Percentiles rank a stretch among this genome's conserved stretches.
Evolutionary conservation across 139 green algal species (phyloP).

Genomic region (Pleodorina starrii): DNA sequence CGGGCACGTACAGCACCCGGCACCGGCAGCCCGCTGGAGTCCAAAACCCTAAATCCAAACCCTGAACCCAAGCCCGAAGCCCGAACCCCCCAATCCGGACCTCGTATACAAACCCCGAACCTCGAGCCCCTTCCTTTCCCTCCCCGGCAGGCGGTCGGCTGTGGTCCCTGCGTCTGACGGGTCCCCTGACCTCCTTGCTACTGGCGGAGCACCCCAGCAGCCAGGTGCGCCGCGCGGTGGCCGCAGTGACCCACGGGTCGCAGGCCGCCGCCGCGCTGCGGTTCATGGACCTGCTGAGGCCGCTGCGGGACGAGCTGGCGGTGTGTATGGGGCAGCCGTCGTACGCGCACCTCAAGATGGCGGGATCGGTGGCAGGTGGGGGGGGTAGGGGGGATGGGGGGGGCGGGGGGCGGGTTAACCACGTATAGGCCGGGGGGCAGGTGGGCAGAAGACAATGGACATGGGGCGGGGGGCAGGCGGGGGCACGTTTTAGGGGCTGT

Average conservation of each 20-base stretch:
- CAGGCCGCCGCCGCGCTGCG: conserved; percentile 22
- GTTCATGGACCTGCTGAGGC: conserved; percentile 21
- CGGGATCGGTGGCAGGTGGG: conserved; percentile 4
- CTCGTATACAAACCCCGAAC: too few relatives aligned
- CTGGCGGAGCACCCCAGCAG: conserved; percentile 19
- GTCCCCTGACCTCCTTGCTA: not conserved
- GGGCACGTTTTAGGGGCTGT: too few relatives aligned
- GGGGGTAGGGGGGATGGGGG: not conserved
- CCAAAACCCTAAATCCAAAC: too few relatives aligned
- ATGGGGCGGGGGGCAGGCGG: too few relatives aligned
- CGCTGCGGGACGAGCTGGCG: conserved; percentile 1
- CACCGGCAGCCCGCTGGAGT: too few relatives aligned
- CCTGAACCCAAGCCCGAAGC: too few relatives aligned
- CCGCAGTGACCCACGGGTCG: conserved; percentile 8
- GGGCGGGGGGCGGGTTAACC: not conserved
- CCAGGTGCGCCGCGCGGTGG: conserved; percentile 1
- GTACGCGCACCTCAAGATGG: conserved; percentile 4
- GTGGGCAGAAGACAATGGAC: too few relatives aligned
- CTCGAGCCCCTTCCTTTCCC: too few relatives aligned
- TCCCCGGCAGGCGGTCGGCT: conserved; percentile 11
- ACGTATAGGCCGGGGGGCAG: too few relatives aligned
- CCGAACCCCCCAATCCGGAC: too few relatives aligned
- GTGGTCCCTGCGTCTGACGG: not conserved
- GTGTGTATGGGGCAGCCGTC: not conserved
- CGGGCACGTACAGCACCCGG: too few relatives aligned